These are phyloP conservation scores for Stagonosporopsis cucurbitacearum DNA, from an alignment of 2,329 filamentous ascomycete genomes.

Conservation along the genomic window DNA sequence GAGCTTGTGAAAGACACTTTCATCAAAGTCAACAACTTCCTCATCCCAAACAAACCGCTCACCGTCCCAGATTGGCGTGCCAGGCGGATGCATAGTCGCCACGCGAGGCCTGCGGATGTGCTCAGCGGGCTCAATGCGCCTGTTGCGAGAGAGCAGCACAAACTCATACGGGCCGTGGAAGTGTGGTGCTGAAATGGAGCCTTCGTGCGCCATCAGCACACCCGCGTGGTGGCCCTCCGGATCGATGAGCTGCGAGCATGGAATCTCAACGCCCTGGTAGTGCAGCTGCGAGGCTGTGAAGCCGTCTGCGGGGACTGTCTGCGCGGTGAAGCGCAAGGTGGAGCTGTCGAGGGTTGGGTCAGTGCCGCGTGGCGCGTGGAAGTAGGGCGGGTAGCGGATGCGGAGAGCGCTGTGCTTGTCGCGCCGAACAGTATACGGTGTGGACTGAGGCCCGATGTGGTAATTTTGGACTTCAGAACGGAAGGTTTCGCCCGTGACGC, in stretches of 20 bases:
- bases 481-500: slow-evolving; percentile 34
- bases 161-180: slow-evolving; percentile 37
- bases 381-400: slow-evolving; percentile 36
- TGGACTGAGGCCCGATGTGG: slow-evolving; percentile 30
- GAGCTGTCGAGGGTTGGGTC: slow-evolving; percentile 26
- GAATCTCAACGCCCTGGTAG: slow-evolving; percentile 27
- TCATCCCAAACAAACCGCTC: slow-evolving; percentile 38
- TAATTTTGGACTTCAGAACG: slow-evolving; percentile 39
- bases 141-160: slow-evolving; percentile 38
- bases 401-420: slow-evolving; percentile 31
- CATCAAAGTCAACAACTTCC: slow-evolving; percentile 37
- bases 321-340: slow-evolving; percentile 36
- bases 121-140: slow-evolving; percentile 26
- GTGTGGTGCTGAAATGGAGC: slow-evolving; percentile 25
- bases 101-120: slow-evolving; percentile 20
- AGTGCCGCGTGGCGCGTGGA: slow-evolving; percentile 31
- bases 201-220: slow-evolving; percentile 41
- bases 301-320: slow-evolving; percentile 33
- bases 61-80: slow-evolving; percentile 43
- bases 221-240: slow-evolving; percentile 33
- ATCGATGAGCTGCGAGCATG: slow-evolving; percentile 37
- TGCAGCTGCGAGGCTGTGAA: slow-evolving; percentile 38
- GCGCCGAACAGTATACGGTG: slow-evolving; percentile 38
- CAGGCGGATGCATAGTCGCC: slow-evolving; percentile 38
- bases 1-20: slow-evolving; percentile 23